phyloP scores from a whole-genome alignment of 2,329 filamentous ascomycete species.

The Knoxdaviesia proteae region DNA sequence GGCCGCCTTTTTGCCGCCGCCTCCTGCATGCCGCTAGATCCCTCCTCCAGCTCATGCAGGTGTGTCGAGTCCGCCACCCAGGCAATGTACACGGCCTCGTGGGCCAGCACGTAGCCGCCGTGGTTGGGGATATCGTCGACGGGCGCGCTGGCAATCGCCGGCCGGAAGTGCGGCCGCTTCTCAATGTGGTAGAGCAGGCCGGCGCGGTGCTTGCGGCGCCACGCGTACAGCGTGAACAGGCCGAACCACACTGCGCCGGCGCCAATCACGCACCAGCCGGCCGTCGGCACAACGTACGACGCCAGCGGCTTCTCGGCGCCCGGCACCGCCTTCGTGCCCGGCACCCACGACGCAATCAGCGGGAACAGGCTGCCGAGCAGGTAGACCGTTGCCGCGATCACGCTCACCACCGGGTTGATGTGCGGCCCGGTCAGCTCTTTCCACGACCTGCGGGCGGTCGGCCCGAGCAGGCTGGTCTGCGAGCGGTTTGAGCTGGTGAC shows the following conservation, averaged over 20 bases:
- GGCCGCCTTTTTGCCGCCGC: no score
- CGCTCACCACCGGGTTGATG: slow-evolving; percentile 12
- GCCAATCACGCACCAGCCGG: slow-evolving; percentile 12
- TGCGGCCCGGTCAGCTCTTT: slow-evolving; percentile 12
- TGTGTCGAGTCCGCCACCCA: no score
- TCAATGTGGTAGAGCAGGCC: no score
- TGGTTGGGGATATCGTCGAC: no score
- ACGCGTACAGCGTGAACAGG: no score
- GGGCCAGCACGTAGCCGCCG: no score
- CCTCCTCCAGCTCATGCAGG: no score
- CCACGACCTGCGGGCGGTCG: slow-evolving; percentile 9
- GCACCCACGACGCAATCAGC: slow-evolving; percentile 13
- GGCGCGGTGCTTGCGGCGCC: no score
- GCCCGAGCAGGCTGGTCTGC: slow-evolving; percentile 2
- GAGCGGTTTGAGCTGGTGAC: slow-evolving; percentile 5
- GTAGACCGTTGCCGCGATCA: slow-evolving; percentile 12
- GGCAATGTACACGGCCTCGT: no score
- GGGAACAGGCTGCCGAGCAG: slow-evolving; percentile 13
- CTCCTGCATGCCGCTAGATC: no score
- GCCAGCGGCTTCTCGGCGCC: not conserved
- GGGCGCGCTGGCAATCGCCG: no score
- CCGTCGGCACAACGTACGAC: slow-evolving; percentile 14
- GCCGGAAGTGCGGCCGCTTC: no score
- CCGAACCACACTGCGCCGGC: slow-evolving; percentile 12
- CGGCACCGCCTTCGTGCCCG: slow-evolving; percentile 6